A percentile compares a stretch with the other conserved stretches of the same genome.
These are phyloP conservation scores for Lachnellula arida DNA, from an alignment of 2,329 filamentous ascomycete genomes.

Conservation along the genomic window DNA sequence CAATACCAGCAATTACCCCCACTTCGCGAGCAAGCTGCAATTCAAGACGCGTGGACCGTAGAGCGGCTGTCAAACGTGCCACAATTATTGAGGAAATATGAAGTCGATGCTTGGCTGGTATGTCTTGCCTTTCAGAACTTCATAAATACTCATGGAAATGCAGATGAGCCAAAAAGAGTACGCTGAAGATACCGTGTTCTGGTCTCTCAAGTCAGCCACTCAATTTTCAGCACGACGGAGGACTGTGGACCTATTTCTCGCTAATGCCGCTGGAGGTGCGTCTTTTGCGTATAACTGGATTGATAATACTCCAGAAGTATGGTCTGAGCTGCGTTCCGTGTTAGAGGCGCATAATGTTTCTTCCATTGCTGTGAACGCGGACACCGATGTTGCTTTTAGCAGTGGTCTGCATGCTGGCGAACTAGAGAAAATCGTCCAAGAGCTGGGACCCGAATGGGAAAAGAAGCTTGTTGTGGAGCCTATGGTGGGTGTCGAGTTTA, in stretches of 20 bases:
- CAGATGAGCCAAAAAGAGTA: slow-evolving; percentile 49
- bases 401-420: slow-evolving; percentile 47
- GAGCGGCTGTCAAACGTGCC: slow-evolving; percentile 41
- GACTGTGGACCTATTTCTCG: slow-evolving; percentile 46
- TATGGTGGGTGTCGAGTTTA: slow-evolving; percentile 43
- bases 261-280: slow-evolving; percentile 32
- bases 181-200: slow-evolving; percentile 48
- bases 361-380: slow-evolving; percentile 41
- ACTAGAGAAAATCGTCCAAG: slow-evolving; percentile 32
- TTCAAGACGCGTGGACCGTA: slow-evolving; percentile 42
- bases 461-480: slow-evolving; percentile 38
- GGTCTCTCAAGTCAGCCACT: slow-evolving; percentile 42
- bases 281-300: slow-evolving; percentile 39
- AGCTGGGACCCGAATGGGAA: slow-evolving; percentile 38
- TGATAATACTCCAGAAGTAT: slow-evolving; percentile 43
- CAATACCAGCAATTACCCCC: slow-evolving; percentile 38
- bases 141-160: not conserved
- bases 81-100: slow-evolving; percentile 39
- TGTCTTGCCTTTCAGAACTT: slow-evolving; percentile 10
- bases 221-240: slow-evolving; percentile 47
- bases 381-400: slow-evolving; percentile 42
- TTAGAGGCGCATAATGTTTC: slow-evolving; percentile 35
- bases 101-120: slow-evolving; percentile 46
- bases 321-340: slow-evolving; percentile 36
- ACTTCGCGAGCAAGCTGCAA: slow-evolving; percentile 40